Percentiles rank a stretch among this genome's conserved stretches.
phyloP scores from a whole-genome alignment of 805 yeast genomes.

The Clavispora fructus region DNA sequence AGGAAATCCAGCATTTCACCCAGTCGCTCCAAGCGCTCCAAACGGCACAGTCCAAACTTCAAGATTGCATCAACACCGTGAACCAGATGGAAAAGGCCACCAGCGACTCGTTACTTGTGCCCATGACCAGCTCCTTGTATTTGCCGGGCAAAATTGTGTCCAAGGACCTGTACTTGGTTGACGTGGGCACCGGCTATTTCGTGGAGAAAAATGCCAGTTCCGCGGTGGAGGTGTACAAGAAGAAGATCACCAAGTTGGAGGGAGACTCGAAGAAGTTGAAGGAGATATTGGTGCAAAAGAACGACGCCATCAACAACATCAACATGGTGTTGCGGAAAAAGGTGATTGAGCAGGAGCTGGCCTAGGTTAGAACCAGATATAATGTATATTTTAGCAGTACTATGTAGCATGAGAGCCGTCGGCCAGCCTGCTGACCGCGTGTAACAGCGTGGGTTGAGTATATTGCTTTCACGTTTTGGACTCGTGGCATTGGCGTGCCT shows the following conservation, averaged over 20 bases:
- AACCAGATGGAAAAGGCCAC: slow-evolving; percentile 41
- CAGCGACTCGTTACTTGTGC: slow-evolving; percentile 62
- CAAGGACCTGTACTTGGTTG: slow-evolving; percentile 72
- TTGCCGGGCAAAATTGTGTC: slow-evolving; percentile 77
- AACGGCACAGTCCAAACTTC: slow-evolving; percentile 75
- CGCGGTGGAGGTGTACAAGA: slow-evolving; percentile 65
- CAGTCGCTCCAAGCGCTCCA: slow-evolving; percentile 79
- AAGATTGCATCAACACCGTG: slow-evolving; percentile 73
- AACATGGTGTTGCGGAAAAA: slow-evolving; percentile 53
- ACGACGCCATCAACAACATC: slow-evolving; percentile 55
- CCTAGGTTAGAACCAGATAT: neutral
- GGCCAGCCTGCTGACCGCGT: too few species aligned
- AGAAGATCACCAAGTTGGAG: slow-evolving; percentile 65
- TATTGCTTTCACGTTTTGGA: too few species aligned
- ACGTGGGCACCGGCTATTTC: slow-evolving; percentile 93
- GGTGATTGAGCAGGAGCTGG: slow-evolving; percentile 40
- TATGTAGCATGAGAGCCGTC: too few species aligned
- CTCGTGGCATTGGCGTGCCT: too few species aligned
- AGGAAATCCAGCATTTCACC: slow-evolving; percentile 80
- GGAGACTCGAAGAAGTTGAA: slow-evolving; percentile 71
- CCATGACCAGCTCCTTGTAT: slow-evolving; percentile 82
- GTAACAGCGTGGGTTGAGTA: too few species aligned
- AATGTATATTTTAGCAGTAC: too few species aligned
- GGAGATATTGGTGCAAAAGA: slow-evolving; percentile 70
- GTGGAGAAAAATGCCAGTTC: slow-evolving; percentile 72